Base-by-base conservation (phyloP, 495 filamentous ascomycete genomes). In the Xylaria longipes region DNA sequence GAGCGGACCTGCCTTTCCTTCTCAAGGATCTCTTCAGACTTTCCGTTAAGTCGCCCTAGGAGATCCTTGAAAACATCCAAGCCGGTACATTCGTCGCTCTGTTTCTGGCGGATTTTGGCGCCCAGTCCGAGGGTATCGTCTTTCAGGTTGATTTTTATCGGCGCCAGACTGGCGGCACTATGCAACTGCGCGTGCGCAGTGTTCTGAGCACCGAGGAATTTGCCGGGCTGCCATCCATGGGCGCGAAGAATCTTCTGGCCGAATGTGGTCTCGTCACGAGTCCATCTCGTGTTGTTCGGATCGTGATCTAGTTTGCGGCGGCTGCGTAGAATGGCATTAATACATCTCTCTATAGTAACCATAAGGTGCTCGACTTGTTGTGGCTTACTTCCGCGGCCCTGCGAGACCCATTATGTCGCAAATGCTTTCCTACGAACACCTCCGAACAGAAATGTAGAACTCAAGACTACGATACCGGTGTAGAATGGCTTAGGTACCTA, bases 231-330 rank as follows among this genome's bases (percentile, higher is more conserved):
- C 95, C 95, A 99, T 58, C 95, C 95, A 76, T 97, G 94, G 1
- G 90, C 84, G 65, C 91, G 89, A 72, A 99, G 89, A 67, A 98
- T 92, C 74, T 87, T 90, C 78, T 97, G 94, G 74, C 95, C 95
- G 77, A 94, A 98, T 61, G 89, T 88, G 57, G 87, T 85, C 71
- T 93, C 94, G 74, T 93, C 91, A 71, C 89, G 90, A 58, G 91
- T 88, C 95, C 95, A 99, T 82, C 88, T 88, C 37, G 93, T 97
- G 79, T 98, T 98, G 79, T 97, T 97, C 17, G 95, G 95, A 82
- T 99, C 95, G 76, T 90, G 82, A 60, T 93, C 91, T 63, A 98
- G 87, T 80, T 95, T 97, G 43, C 86, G 88, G 75, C 89, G 92
- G 79, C 95, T 98, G 70, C 52, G 73, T 14, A 35, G 45, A 61